Conservation (phyloP, 257 asterid species). For the Solanum ossicruentum region DNA sequence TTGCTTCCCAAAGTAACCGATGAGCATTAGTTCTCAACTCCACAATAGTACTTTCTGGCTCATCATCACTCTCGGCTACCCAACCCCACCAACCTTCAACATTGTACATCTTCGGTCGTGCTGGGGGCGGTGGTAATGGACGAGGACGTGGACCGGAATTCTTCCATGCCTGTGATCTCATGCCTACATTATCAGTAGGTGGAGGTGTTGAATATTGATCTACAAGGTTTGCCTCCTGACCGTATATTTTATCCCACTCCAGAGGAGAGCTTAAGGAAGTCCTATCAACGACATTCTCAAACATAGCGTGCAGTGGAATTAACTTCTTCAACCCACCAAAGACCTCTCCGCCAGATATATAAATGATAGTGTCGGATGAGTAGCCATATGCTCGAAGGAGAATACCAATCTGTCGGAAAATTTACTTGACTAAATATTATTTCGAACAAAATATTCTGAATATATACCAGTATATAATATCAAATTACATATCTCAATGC, state of each 20-base stretch:
- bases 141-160: slow-evolving; percentile 74
- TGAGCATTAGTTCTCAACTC: slow-evolving; percentile 92
- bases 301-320: slow-evolving; percentile 90
- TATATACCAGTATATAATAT: background rate
- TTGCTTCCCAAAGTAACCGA: slow-evolving; percentile 88
- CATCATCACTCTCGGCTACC: slow-evolving; percentile 97
- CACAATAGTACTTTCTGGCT: slow-evolving; percentile 86
- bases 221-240: slow-evolving; percentile 71
- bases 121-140: slow-evolving; percentile 94
- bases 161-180: slow-evolving; percentile 42
- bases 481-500: background rate
- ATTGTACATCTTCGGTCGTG: slow-evolving; percentile 69
- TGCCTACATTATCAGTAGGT: slow-evolving; percentile 39
- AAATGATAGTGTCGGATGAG: slow-evolving; percentile 72
- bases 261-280: slow-evolving; percentile 68
- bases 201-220: slow-evolving; percentile 32
- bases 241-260: slow-evolving; percentile 68
- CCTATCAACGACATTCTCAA: slow-evolving; percentile 83
- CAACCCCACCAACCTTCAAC: slow-evolving; percentile 99
- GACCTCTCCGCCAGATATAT: slow-evolving; percentile 87
- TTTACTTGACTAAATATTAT: background rate
- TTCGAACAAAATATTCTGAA: background rate
- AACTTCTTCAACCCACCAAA: slow-evolving; percentile 94
- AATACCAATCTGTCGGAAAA: slow-evolving; percentile 62
- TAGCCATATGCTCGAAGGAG: slow-evolving; percentile 93